Evolutionary conservation across 208 protist genomes (phyloP), one percentile per base, ranked within the genome.

Genomic region (Trypanosoma platydactyli): DNA sequence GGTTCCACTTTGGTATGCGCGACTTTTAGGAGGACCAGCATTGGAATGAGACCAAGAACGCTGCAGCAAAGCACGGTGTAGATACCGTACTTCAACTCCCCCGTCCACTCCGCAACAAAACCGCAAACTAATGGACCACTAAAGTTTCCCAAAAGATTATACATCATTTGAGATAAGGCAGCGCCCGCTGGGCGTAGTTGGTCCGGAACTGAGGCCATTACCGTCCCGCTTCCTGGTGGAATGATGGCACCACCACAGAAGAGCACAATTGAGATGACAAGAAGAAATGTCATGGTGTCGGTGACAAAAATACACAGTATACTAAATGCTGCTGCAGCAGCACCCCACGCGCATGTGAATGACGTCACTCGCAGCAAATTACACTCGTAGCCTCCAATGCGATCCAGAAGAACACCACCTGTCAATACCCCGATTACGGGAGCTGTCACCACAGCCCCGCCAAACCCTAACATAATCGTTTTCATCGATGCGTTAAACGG

Each of bases 81-180:
- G 64, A 96, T 86, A 61, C 88, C 91, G 63, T 92, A 92, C 45
- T 72, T 71, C 48, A 94, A 76, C 24, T 84, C 53, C 18, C 87
- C 85, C 0, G 83, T 86, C 56, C 35, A 59, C 12, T 91, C 66
- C 3, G 92, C 84, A 15, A 97, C 81, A 20, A 69, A 77, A 9
- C 92, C 88, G 45, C 88, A 97, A 22, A 95, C 71, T n/a, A 97
- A 61, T 24, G 92, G 92, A 0, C 92, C 92, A 58, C 81, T 86
- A 52, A 95, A 97, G 78, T 94, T 95, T 5, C 92, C 92, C 18
- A 97, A 63, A 0, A 94, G 52, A 64, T 95, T 95, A 65, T 89
- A 95, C n/a, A 93, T 53, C 33, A 85, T 89, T 55, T 91, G 83
- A n/a, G 89, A 80, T 64, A 95, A 84, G 55, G 88, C 84, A 9